phyloP scores from a whole-genome alignment of 176 grass and related monocot genomes.

The Triticum monococcum region DNA sequence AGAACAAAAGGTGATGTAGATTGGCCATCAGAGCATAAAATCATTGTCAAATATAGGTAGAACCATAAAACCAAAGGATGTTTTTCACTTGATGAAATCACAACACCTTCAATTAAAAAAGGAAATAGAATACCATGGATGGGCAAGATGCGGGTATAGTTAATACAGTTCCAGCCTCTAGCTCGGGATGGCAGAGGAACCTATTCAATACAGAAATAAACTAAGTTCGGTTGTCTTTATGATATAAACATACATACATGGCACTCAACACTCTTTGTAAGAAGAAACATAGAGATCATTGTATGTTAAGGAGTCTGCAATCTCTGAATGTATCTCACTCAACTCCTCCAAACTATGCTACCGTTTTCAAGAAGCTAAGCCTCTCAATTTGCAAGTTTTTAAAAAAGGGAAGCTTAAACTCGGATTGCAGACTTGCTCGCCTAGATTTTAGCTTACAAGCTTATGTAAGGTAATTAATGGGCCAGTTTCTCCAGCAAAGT shows the following conservation, averaged over 20 bases:
- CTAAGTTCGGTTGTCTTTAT: neutral
- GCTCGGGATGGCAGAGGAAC: conserved; percentile 62
- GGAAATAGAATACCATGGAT: conserved; percentile 49
- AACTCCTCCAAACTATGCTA: conserved; percentile 1
- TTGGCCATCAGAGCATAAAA: neutral
- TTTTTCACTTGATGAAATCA: neutral
- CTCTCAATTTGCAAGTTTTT: neutral
- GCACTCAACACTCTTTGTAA: neutral
- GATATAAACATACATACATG: neutral
- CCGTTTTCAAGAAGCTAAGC: neutral
- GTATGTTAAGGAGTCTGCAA: neutral
- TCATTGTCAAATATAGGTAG: neutral
- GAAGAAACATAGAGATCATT: neutral
- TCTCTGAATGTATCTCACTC: neutral
- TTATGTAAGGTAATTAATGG: neutral
- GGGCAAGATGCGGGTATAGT: conserved; percentile 60
- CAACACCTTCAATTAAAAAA: neutral
- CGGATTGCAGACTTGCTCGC: neutral
- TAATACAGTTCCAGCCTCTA: conserved; percentile 86
- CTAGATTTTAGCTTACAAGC: neutral
- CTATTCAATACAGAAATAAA: conserved; percentile 46
- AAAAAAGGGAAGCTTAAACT: neutral
- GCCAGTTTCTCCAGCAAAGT: neutral
- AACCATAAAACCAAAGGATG: neutral
- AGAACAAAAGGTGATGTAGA: neutral